Conservation (phyloP, 2,329 filamentous ascomycete genomes). For the Nigrograna mackinnonii region DNA sequence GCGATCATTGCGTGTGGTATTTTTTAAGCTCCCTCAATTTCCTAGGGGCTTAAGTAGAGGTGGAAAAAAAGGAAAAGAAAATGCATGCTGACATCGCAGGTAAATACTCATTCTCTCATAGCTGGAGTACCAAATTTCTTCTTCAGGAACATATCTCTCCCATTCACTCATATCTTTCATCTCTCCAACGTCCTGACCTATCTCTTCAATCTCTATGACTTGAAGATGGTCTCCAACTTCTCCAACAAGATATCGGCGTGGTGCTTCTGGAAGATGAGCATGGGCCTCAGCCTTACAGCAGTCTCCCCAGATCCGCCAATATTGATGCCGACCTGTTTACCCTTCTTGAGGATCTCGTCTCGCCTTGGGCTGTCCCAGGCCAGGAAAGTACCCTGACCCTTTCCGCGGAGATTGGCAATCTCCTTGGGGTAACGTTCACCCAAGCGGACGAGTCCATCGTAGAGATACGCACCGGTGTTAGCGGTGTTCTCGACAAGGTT, state of each 20-base stretch:
- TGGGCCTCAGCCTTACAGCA: slow-evolving; percentile 81
- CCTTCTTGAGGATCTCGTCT: slow-evolving; percentile 77
- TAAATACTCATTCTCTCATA: no score
- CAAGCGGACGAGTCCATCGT: slow-evolving; percentile 67
- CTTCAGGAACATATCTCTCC: no score
- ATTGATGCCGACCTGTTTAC: slow-evolving; percentile 82
- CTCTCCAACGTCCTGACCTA: no score
- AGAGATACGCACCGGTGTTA: slow-evolving; percentile 78
- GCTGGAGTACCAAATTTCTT: no score
- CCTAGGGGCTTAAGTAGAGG: no score
- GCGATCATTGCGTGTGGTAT: no score
- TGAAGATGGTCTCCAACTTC: slow-evolving; percentile 74
- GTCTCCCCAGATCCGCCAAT: slow-evolving; percentile 78
- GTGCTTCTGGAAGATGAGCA: slow-evolving; percentile 90
- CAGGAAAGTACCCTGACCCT: slow-evolving; percentile 89
- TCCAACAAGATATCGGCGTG: slow-evolving; percentile 87
- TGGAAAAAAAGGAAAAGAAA: no score
- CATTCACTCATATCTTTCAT: no score
- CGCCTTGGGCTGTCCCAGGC: slow-evolving; percentile 84
- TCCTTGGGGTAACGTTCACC: slow-evolving; percentile 72
- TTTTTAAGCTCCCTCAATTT: no score
- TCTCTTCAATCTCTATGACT: slow-evolving; percentile 32
- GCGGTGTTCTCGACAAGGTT: slow-evolving; percentile 82
- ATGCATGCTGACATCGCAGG: no score
- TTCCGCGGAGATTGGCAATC: slow-evolving; percentile 82